A percentile compares a stretch with the other conserved stretches of the same genome.
Evolutionary conservation across 2,329 filamentous ascomycete species (phyloP).

Genomic region (Fusarium sp.): DNA sequence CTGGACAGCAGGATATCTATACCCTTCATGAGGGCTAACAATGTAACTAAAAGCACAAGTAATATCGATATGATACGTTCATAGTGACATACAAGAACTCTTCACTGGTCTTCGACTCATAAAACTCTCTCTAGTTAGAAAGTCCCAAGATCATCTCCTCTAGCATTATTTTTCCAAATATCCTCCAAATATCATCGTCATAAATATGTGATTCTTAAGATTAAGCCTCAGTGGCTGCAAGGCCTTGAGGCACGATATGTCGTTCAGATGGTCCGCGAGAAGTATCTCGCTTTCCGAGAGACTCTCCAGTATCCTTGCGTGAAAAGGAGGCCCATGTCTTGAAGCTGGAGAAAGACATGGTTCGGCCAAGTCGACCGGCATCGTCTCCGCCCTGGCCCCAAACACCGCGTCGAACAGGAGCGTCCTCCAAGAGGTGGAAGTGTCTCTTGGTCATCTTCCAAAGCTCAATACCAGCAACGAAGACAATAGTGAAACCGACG

Average conservation of each 20-base stretch:
- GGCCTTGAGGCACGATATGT: slow-evolving; percentile 46
- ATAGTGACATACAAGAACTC: slow-evolving; percentile 3
- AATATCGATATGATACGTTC: slow-evolving; percentile 30
- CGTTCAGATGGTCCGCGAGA: slow-evolving; percentile 40
- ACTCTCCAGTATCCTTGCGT: slow-evolving; percentile 57
- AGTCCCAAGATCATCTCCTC: neutral
- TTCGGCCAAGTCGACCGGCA: slow-evolving; percentile 60
- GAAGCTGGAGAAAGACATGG: slow-evolving; percentile 65
- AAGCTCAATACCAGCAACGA: slow-evolving; percentile 74
- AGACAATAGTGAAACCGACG: slow-evolving; percentile 72
- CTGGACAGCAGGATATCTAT: slow-evolving; percentile 42
- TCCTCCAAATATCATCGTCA: neutral
- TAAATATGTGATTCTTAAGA: slow-evolving; percentile 15
- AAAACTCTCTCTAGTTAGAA: slow-evolving; percentile 6
- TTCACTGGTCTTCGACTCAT: slow-evolving; percentile 8
- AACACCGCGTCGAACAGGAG: slow-evolving; percentile 61
- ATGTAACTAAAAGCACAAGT: slow-evolving; percentile 32
- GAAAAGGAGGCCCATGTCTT: slow-evolving; percentile 60
- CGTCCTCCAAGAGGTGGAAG: slow-evolving; percentile 65
- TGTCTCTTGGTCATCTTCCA: slow-evolving; percentile 78
- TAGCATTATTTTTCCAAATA: slow-evolving; percentile 9
- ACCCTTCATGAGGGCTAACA: slow-evolving; percentile 29
- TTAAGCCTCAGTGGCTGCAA: slow-evolving; percentile 45
- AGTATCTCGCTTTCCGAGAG: slow-evolving; percentile 46
- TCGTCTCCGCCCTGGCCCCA: slow-evolving; percentile 67